Evolutionary conservation across 225 moss, liverwort and hornwort genomes (phyloP).

Genomic region (Sphagnum contortum): DNA sequence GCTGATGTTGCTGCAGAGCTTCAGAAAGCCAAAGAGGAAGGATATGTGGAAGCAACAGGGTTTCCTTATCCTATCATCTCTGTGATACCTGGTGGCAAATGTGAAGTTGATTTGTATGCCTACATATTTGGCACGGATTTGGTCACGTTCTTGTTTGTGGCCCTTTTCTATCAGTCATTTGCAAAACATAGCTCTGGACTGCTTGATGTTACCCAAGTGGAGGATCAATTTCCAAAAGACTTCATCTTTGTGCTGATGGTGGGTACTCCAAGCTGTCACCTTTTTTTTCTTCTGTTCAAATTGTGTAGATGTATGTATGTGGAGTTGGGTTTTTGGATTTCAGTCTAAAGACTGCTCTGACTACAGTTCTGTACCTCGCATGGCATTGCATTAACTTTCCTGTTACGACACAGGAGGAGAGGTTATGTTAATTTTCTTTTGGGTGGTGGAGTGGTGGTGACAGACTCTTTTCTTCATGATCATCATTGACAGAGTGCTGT

Average conservation of each 20-base stretch:
- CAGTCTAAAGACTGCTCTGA: no score
- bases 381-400: no score
- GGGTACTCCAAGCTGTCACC: not conserved
- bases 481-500: slow-evolving; percentile 31
- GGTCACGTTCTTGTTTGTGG: slow-evolving; percentile 28
- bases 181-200: slow-evolving; percentile 23
- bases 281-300: not conserved
- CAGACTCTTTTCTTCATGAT: slow-evolving; percentile 42
- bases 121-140: slow-evolving; percentile 38
- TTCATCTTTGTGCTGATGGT: slow-evolving; percentile 33
- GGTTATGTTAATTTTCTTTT: not conserved
- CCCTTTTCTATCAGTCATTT: slow-evolving; percentile 26
- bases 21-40: slow-evolving; percentile 26
- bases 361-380: no score
- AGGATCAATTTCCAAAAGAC: slow-evolving; percentile 35
- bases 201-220: slow-evolving; percentile 19
- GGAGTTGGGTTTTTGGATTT: not conserved
- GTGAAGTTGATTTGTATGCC: slow-evolving; percentile 39
- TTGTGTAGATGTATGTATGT: not conserved
- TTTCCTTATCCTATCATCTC: slow-evolving; percentile 37
- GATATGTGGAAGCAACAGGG: slow-evolving; percentile 13
- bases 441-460: not conserved
- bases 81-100: slow-evolving; percentile 32
- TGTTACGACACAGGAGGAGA: not conserved
- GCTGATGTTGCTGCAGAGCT: slow-evolving; percentile 31